phyloP scores from a whole-genome alignment of 345 rosid species.

The Geranium rotundifolium region DNA sequence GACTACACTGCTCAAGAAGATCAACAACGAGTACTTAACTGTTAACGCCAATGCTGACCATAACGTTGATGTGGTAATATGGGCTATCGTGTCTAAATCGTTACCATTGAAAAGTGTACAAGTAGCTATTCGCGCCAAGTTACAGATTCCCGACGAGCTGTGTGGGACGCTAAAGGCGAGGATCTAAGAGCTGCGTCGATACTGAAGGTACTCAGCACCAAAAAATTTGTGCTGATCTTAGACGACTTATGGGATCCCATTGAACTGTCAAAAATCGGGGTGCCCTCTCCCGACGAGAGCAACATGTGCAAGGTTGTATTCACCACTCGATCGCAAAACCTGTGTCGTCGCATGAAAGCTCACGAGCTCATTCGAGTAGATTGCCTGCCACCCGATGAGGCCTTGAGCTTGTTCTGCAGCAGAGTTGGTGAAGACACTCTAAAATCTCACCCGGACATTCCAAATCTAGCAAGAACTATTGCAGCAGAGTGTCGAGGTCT shows the following conservation, averaged over 20 bases:
- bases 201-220: background rate
- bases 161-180: background rate
- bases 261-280: conserved; percentile 4
- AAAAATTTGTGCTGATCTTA: conserved; percentile 13
- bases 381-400: conserved; percentile 1
- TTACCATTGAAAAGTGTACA: background rate
- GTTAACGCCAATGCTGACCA: fast-evolving
- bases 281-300: background rate
- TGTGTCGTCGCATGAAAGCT: conserved; percentile 4
- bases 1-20: conserved; percentile 11
- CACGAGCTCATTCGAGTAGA: background rate
- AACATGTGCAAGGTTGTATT: conserved; percentile 11
- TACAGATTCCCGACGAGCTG: background rate
- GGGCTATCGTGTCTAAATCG: conserved; percentile 6
- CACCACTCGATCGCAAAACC: conserved; percentile 8
- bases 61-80: background rate
- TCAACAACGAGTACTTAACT: conserved; percentile 4
- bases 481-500: conserved; percentile 7
- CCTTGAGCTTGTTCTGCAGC: conserved; percentile 4
- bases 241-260: conserved; percentile 12
- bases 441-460: conserved; percentile 4
- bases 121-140: background rate
- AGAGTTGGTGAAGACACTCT: conserved; percentile 2
- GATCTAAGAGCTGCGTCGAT: background rate
- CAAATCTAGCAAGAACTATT: background rate